phyloP scores from a whole-genome alignment of 2,329 filamentous ascomycete genomes.

The Byssochlamys sp. region DNA sequence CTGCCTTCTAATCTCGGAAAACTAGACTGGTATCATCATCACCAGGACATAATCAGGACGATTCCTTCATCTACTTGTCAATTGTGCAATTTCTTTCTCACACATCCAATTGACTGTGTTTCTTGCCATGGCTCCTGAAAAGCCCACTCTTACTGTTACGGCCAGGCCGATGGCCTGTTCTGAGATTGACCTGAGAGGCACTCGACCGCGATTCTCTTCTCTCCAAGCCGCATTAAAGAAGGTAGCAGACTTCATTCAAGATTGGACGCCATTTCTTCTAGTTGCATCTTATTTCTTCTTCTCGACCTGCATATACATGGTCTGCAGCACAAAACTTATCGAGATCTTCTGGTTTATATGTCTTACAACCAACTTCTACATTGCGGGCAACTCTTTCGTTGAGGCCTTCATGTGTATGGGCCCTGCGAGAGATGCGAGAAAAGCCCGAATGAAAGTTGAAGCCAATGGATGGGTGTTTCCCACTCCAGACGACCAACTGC shows the following conservation, averaged over 20 bases:
- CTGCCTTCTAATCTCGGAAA: background rate
- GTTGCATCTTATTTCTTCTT: conserved; percentile 33
- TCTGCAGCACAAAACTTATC: conserved; percentile 25
- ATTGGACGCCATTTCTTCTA: conserved; percentile 34
- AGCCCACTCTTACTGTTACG: background rate
- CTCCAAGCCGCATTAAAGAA: background rate
- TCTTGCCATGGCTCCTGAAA: background rate
- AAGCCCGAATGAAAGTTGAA: conserved; percentile 26
- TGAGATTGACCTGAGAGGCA: background rate
- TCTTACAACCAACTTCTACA: conserved; percentile 35
- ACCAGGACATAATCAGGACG: background rate
- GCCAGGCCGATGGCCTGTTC: background rate
- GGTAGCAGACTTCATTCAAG: conserved; percentile 18
- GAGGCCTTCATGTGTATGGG: conserved; percentile 33
- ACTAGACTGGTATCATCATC: background rate
- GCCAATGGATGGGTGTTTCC: conserved; percentile 33
- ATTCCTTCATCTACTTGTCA: background rate
- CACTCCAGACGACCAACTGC: conserved; percentile 31
- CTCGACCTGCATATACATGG: conserved; percentile 33
- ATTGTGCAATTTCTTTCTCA: background rate
- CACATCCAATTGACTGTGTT: background rate
- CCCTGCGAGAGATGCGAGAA: conserved; percentile 26
- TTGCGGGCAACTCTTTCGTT: conserved; percentile 33
- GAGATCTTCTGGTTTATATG: conserved; percentile 37
- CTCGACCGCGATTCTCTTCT: background rate